These are phyloP conservation scores for Tetrahymena thermophila DNA, from an alignment of 73 alveolate species.

Conservation along the genomic window DNA sequence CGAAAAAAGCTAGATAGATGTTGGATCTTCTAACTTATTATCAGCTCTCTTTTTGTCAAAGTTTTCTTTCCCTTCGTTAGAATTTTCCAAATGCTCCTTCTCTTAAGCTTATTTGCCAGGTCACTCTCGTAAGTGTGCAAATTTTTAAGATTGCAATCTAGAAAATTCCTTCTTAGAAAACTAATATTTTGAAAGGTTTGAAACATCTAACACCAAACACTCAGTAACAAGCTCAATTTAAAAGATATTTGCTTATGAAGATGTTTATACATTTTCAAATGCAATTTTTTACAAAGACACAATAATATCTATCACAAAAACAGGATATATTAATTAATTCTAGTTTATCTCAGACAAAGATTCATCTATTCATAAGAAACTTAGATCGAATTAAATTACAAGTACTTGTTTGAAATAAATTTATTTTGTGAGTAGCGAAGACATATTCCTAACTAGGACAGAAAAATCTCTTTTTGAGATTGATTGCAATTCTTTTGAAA, in stretches of 20 bases:
- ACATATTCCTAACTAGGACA: not conserved
- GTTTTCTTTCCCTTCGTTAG: not conserved
- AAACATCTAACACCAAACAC: not conserved
- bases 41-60: not conserved
- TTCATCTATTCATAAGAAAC: not conserved
- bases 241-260: not conserved
- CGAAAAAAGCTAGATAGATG: not conserved
- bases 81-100: not conserved
- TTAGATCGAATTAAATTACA: not conserved
- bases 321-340: not conserved
- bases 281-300: not conserved
- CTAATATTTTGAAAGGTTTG: not conserved
- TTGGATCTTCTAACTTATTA: not conserved
- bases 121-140: not conserved
- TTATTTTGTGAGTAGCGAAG: not conserved
- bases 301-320: not conserved
- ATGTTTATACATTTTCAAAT: not conserved
- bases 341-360: not conserved
- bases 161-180: not conserved
- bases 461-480: not conserved
- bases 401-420: not conserved
- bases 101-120: not conserved
- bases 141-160: not conserved
- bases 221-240: not conserved
- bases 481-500: not conserved